A percentile compares a stretch with the other conserved stretches of the same genome.
Conservation (phyloP, 2,329 filamentous ascomycete genomes). For the Aspergillus alliaceus region DNA sequence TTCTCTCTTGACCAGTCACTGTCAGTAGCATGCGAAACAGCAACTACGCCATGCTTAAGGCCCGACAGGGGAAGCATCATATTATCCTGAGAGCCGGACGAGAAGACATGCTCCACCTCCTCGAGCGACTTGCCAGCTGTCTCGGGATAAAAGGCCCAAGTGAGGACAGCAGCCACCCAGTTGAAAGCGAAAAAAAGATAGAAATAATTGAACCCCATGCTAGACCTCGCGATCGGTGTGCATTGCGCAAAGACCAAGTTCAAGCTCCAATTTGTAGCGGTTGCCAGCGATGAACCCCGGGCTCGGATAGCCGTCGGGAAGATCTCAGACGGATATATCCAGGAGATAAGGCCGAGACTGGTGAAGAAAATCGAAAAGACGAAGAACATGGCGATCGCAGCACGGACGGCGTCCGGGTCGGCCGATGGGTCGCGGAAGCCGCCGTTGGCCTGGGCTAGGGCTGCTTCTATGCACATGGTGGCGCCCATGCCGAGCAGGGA, state of each 20-base stretch:
- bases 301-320: slow-evolving; percentile 47
- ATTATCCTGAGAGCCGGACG: not conserved
- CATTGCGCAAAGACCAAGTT: slow-evolving; percentile 53
- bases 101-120: slow-evolving; percentile 32
- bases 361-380: slow-evolving; percentile 49
- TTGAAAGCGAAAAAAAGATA: slow-evolving; percentile 53
- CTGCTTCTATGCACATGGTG: slow-evolving; percentile 42
- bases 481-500: slow-evolving; percentile 45
- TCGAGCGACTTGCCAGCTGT: slow-evolving; percentile 33
- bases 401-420: slow-evolving; percentile 40
- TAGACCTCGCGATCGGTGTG: slow-evolving; percentile 45
- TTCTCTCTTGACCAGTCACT: not conserved
- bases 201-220: slow-evolving; percentile 51
- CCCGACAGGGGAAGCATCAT: not conserved
- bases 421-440: slow-evolving; percentile 26
- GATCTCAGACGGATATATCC: slow-evolving; percentile 50
- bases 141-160: slow-evolving; percentile 37
- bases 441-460: slow-evolving; percentile 37
- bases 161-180: slow-evolving; percentile 39
- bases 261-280: slow-evolving; percentile 48
- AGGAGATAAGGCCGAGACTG: slow-evolving; percentile 46
- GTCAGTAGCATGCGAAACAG: not conserved
- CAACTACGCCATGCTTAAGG: not conserved
- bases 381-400: slow-evolving; percentile 50
- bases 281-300: slow-evolving; percentile 45